Percentiles rank a stretch among this genome's conserved stretches.
phyloP scores from a whole-genome alignment of 805 yeast genomes.

The Yamadazyma laniorum region DNA sequence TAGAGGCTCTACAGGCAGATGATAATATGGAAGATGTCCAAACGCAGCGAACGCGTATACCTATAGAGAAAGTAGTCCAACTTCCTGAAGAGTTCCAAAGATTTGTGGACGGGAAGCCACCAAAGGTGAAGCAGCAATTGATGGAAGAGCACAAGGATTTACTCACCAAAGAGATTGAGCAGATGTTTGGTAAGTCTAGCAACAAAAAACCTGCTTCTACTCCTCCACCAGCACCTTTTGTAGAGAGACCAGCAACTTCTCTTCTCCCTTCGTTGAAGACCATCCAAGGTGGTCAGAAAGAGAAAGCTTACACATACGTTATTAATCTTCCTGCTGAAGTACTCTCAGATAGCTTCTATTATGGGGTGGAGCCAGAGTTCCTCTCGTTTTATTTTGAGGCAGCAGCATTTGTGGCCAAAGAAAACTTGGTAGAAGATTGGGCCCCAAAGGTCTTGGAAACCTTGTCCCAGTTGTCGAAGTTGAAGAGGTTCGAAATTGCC shows the following conservation, averaged over 20 bases:
- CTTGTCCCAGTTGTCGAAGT: conserved; percentile 26
- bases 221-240: conserved; percentile 12
- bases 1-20: conserved; percentile 14
- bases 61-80: conserved; percentile 40
- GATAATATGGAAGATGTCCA: conserved; percentile 4
- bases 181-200: conserved; percentile 15
- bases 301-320: conserved; percentile 36
- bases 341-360: conserved; percentile 31
- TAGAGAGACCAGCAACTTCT: conserved; percentile 24
- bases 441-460: conserved; percentile 18
- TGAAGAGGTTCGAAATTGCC: conserved; percentile 29
- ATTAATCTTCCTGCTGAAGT: conserved; percentile 24
- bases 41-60: conserved; percentile 18
- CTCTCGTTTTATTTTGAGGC: conserved; percentile 50
- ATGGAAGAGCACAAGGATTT: not conserved
- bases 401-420: conserved; percentile 17
- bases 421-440: conserved; percentile 14
- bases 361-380: conserved; percentile 51
- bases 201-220: not conserved
- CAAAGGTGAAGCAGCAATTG: not conserved
- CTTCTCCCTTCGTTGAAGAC: conserved; percentile 23
- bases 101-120: conserved; percentile 7
- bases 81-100: conserved; percentile 39
- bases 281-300: conserved; percentile 25
- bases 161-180: conserved; percentile 16